Evolutionary conservation across 192 early-diverging fungal species (phyloP).

Genomic region (Lobosporangium transversale): DNA sequence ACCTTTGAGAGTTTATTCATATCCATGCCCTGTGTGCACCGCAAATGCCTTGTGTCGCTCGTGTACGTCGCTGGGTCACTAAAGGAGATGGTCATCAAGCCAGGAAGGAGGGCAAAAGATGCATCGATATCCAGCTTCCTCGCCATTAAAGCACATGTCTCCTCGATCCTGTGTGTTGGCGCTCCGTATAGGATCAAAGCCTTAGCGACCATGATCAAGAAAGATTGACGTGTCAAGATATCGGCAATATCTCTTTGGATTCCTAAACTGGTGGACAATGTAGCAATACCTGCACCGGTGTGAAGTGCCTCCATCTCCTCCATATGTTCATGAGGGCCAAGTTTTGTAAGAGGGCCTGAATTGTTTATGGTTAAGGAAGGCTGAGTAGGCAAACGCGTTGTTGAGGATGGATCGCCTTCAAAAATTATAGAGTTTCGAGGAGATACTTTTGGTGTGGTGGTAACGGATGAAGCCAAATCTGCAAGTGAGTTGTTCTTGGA

Average conservation of each 20-base stretch:
- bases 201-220: constrained; percentile 70
- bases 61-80: constrained; percentile 80
- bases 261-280: constrained; percentile 21
- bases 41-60: constrained; percentile 77
- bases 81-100: constrained; percentile 78
- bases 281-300: constrained; percentile 25
- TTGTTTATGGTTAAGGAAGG: constrained; percentile 32
- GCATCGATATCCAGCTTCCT: constrained; percentile 70
- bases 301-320: constrained; percentile 48
- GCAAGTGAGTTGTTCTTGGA: constrained; percentile 41
- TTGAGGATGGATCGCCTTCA: constrained; percentile 17
- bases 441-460: constrained; percentile 34
- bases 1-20: constrained; percentile 73
- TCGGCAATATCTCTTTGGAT: constrained; percentile 66
- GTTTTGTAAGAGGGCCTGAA: not conserved
- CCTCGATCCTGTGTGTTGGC: constrained; percentile 74
- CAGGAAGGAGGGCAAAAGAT: constrained; percentile 73
- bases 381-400: constrained; percentile 31
- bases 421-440: constrained; percentile 39
- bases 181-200: constrained; percentile 74
- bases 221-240: constrained; percentile 74
- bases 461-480: constrained; percentile 28
- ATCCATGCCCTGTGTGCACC: constrained; percentile 69
- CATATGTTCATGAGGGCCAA: constrained; percentile 9
- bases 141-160: constrained; percentile 53